Conservation (phyloP, 169 alveolate genomes). For the Plasmodium ovale region DNA sequence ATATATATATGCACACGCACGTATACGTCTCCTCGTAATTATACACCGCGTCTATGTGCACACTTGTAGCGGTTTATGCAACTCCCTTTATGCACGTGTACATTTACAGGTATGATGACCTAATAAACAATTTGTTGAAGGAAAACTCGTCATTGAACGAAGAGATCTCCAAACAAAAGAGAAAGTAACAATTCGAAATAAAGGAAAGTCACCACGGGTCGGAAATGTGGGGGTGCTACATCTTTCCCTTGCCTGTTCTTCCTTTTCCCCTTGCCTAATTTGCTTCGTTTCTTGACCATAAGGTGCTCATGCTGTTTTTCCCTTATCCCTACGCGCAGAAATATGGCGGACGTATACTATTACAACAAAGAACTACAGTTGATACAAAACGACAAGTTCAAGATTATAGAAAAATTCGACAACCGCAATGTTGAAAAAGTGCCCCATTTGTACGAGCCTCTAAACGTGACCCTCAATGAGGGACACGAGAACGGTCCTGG, state of each 20-base stretch:
- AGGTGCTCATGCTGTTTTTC: neutral
- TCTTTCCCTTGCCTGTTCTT: no score
- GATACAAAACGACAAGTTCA: conserved; percentile 54
- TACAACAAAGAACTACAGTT: conserved; percentile 45
- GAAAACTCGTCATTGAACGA: conserved; percentile 38
- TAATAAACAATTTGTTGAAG: conserved; percentile 52
- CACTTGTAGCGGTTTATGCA: no score
- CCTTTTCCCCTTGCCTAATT: no score
- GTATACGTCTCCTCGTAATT: no score
- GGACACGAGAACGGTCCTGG: neutral
- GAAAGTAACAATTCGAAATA: conserved; percentile 20
- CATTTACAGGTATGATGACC: conserved; percentile 42
- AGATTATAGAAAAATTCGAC: conserved; percentile 70
- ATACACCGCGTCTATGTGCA: neutral
- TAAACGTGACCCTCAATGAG: conserved; percentile 37
- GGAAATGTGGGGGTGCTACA: no score
- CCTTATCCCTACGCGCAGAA: conserved; percentile 4
- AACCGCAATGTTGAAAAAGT: conserved; percentile 11
- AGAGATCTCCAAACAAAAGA: conserved; percentile 58
- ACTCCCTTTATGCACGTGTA: neutral
- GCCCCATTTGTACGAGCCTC: conserved; percentile 60
- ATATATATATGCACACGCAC: neutral
- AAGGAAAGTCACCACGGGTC: no score
- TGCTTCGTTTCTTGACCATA: no score
- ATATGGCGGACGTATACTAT: conserved; percentile 55